Evolutionary conservation across 2,329 filamentous ascomycete species (phyloP).

Genomic region (Bisporella sp.): DNA sequence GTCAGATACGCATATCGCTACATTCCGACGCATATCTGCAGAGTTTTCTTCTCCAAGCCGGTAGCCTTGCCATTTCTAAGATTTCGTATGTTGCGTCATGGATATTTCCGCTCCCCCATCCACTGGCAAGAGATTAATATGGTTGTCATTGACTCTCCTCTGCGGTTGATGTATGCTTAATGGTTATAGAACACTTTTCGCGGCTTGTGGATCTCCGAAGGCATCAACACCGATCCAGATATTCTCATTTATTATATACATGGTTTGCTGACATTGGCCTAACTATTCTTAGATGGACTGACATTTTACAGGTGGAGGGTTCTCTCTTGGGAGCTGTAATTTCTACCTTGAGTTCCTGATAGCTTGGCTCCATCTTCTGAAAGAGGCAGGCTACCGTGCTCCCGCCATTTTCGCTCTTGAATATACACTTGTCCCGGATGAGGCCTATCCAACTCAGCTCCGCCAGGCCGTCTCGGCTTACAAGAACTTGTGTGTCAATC

Average conservation of each 20-base stretch:
- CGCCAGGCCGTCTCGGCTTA: slow-evolving; percentile 65
- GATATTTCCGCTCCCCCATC: slow-evolving; percentile 54
- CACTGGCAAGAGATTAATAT: slow-evolving; percentile 54
- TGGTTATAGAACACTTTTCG: slow-evolving; percentile 39
- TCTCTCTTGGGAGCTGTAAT: slow-evolving; percentile 73
- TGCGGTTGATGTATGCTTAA: not conserved
- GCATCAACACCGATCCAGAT: slow-evolving; percentile 57
- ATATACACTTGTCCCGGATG: slow-evolving; percentile 67
- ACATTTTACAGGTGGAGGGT: slow-evolving; percentile 59
- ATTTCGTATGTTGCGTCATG: slow-evolving; percentile 70
- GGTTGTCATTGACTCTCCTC: slow-evolving; percentile 23
- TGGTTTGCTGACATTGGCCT: slow-evolving; percentile 40
- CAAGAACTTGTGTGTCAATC: slow-evolving; percentile 53
- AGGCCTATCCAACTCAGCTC: slow-evolving; percentile 65
- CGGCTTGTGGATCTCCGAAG: slow-evolving; percentile 64
- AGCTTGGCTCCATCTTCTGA: slow-evolving; percentile 61
- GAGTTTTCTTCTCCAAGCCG: slow-evolving; percentile 70
- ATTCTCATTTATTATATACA: slow-evolving; percentile 79
- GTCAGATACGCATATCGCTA: slow-evolving; percentile 72
- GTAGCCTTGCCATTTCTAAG: slow-evolving; percentile 68
- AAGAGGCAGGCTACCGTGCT: slow-evolving; percentile 59
- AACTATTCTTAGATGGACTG: not conserved
- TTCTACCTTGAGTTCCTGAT: slow-evolving; percentile 84
- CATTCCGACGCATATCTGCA: slow-evolving; percentile 60
- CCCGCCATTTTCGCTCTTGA: slow-evolving; percentile 75